These are phyloP conservation scores for Fusarium palustre DNA, from an alignment of 2,329 filamentous ascomycete genomes.

Conservation along the genomic window DNA sequence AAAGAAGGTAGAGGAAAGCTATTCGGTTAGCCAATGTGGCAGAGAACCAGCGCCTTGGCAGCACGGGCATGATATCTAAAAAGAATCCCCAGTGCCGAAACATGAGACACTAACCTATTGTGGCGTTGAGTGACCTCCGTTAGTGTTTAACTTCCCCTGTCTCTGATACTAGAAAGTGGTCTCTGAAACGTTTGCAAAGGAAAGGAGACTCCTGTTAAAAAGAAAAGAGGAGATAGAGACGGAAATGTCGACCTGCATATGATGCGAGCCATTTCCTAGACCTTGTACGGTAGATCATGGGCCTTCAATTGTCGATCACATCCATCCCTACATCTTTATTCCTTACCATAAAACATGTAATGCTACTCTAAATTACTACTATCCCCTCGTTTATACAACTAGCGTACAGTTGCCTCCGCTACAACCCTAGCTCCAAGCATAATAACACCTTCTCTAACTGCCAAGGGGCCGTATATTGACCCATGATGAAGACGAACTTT, in stretches of 20 bases:
- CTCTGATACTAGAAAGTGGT: background rate
- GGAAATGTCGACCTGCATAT: background rate
- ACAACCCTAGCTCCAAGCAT: background rate
- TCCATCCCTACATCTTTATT: background rate
- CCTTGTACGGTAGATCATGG: background rate
- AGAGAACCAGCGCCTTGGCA: background rate
- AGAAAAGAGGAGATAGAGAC: background rate
- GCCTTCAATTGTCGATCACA: background rate
- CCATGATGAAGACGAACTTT: background rate
- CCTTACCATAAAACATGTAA: background rate
- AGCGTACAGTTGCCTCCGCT: background rate
- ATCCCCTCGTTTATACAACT: background rate
- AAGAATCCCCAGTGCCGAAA: constrained; percentile 3
- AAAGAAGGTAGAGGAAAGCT: no score
- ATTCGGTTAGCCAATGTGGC: background rate
- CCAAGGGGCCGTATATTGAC: background rate
- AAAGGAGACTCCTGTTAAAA: background rate
- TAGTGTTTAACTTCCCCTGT: background rate
- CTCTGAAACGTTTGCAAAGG: background rate
- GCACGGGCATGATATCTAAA: background rate
- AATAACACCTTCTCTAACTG: background rate
- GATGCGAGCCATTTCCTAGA: background rate
- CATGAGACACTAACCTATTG: background rate
- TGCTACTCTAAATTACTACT: background rate
- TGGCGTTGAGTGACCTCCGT: background rate